Base-by-base conservation (phyloP, 805 yeast species). In the Kodamaea nitidulidarum region DNA sequence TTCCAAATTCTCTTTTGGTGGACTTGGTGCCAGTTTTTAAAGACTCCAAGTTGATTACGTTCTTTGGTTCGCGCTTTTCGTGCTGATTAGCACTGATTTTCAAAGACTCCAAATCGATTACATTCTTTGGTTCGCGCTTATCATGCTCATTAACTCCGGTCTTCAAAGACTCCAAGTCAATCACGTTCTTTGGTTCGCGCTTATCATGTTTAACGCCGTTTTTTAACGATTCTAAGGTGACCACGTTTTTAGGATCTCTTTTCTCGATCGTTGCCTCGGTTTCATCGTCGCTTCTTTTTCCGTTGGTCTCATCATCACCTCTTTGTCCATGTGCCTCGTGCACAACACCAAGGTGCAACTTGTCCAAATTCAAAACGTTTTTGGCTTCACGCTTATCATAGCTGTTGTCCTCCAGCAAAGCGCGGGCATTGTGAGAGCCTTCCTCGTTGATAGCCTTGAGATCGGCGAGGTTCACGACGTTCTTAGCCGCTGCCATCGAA, bases 311-410 rank as follows among this genome's bases (percentile, higher is more conserved):
- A 7, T 14, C 26, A 21, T 27, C 27, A n/a, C 12, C 10, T 25
- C 12, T 25, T 9, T 9, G 8, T 7, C 9, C 27, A 10, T n/a
- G 11, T 6, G 11, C 7, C 5, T 25, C 27, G 5, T 25, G 11
- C 12, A 7, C 10, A n/a, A 21, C 26, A 16, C 17, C 36, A 7
- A 17, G 14, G 10, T 32, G 16, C 11, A 37, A 14, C 16, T 15
- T 18, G 11, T 16, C 34, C 27, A 41, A 38, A 24, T 33, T 32
- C 11, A 22, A 30, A 11, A 41, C 34, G 12, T 41, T 37, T 20
- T 40, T 38, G 4, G 50, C 42, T 8, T 44, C 47, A 15, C 47
- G 30, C 33, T 46, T 46, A 16, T 25, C 36, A 32, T 16, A n/a
- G 11, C 8, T 20, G 22, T 25, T 25, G 6, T n/a, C 27, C n/a